A percentile compares a stretch with the other conserved stretches of the same genome.
Conservation (phyloP, 139 green algal species). For the Eudorina sp. region DNA sequence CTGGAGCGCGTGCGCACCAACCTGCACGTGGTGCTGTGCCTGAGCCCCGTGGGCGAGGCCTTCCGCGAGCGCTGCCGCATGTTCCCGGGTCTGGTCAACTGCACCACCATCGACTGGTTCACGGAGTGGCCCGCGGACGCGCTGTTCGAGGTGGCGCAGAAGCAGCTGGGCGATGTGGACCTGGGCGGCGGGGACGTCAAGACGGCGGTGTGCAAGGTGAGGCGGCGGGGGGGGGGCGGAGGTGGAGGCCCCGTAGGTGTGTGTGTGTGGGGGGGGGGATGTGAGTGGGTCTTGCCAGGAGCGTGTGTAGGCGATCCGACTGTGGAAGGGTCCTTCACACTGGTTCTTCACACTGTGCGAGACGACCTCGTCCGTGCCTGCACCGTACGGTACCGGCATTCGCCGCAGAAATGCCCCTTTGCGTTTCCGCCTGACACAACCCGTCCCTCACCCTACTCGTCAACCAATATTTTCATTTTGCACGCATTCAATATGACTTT, state of each 20-base stretch:
- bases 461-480: too few relatives aligned
- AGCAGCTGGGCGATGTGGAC: conserved; percentile 71
- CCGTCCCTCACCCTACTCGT: too few relatives aligned
- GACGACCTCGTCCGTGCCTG: too few relatives aligned
- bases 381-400: too few relatives aligned
- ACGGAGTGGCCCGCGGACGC: conserved; percentile 86
- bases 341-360: too few relatives aligned
- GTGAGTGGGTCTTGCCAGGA: too few relatives aligned
- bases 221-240: background rate
- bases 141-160: conserved; percentile 79
- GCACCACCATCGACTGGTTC: conserved; percentile 93
- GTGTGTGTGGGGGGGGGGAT: too few relatives aligned
- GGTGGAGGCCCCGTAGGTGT: background rate
- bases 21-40: conserved; percentile 86
- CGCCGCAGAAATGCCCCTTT: too few relatives aligned
- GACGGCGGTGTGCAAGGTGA: conserved; percentile 74
- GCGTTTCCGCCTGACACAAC: too few relatives aligned
- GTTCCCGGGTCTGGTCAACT: conserved; percentile 89
- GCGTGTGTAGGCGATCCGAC: too few relatives aligned
- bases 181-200: conserved; percentile 73
- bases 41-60: conserved; percentile 80
- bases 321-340: too few relatives aligned
- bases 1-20: conserved; percentile 84
- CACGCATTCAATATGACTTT: too few relatives aligned
- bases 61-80: conserved; percentile 87